Evolutionary conservation across 208 protist genomes (phyloP).

Genomic region (Leishmania gerbilli): DNA sequence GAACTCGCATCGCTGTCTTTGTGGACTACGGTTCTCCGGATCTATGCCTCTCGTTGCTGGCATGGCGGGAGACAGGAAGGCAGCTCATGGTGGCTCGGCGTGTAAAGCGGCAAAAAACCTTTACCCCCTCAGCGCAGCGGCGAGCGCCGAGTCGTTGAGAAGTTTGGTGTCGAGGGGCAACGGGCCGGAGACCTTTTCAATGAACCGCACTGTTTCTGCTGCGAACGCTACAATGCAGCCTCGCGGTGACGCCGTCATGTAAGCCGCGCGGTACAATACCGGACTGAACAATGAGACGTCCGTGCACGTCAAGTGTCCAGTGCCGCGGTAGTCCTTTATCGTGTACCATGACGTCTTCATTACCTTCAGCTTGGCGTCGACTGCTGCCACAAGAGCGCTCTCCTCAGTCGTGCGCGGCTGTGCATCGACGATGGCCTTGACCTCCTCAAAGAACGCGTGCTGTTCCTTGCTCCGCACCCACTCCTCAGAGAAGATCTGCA

Average conservation of each 20-base stretch:
- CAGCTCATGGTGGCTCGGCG: neutral
- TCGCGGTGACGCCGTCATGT: conserved; percentile 40
- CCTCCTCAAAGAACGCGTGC: conserved; percentile 47
- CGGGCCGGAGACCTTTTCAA: conserved; percentile 22
- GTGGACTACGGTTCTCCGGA: no score
- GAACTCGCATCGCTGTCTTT: neutral
- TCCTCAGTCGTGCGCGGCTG: conserved; percentile 37
- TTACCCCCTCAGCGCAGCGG: conserved; percentile 8
- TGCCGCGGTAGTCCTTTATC: conserved; percentile 23
- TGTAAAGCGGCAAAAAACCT: neutral
- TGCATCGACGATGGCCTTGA: conserved; percentile 24
- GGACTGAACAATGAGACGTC: conserved; percentile 71
- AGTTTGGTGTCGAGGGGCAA: conserved; percentile 20
- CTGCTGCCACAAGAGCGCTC: conserved; percentile 19
- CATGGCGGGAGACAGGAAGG: neutral
- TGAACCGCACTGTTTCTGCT: conserved; percentile 44
- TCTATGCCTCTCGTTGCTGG: neutral
- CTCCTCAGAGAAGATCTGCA: conserved; percentile 63
- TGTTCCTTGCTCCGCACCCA: conserved; percentile 44
- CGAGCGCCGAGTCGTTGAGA: conserved; percentile 11
- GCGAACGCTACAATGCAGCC: conserved; percentile 48
- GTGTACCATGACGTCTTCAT: conserved; percentile 30
- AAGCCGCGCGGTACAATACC: conserved; percentile 39
- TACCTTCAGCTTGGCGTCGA: conserved; percentile 18
- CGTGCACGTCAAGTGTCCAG: conserved; percentile 49